phyloP scores from a whole-genome alignment of 1,139 yeast species.

The Yamadazyma membranifaciens region DNA sequence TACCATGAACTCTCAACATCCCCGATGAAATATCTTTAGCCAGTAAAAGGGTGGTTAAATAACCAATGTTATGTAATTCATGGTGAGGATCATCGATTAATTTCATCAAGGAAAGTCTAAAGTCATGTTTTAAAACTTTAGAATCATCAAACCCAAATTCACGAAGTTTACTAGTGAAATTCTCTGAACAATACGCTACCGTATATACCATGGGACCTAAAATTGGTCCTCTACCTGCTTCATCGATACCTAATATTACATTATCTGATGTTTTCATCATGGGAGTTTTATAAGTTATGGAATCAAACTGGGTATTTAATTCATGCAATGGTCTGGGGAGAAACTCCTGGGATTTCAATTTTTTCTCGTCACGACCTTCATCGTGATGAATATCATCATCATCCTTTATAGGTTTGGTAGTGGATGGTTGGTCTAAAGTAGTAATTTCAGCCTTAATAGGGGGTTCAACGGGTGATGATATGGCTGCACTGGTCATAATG shows the following conservation, averaged over 20 bases:
- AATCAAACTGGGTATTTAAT: constrained; percentile 25
- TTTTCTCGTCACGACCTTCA: not conserved
- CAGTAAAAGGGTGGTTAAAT: constrained; percentile 83
- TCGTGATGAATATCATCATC: not conserved
- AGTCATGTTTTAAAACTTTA: constrained; percentile 74
- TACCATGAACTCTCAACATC: constrained; percentile 65
- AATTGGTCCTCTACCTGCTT: constrained; percentile 98
- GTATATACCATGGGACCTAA: constrained; percentile 98
- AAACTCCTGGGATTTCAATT: constrained; percentile 18
- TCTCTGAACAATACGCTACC: constrained; percentile 66
- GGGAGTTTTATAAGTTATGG: constrained; percentile 36
- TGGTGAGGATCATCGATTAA: constrained; percentile 48
- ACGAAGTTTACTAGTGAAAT: constrained; percentile 51
- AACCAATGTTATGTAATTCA: constrained; percentile 65
- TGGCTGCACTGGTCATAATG: constrained; percentile 3
- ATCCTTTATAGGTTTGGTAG: not conserved
- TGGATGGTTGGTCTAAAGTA: too few relatives aligned
- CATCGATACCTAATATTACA: constrained; percentile 84
- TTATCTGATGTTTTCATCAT: constrained; percentile 26
- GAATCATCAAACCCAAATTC: constrained; percentile 89
- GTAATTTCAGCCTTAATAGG: too few relatives aligned
- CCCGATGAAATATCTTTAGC: constrained; percentile 87
- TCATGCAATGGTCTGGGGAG: constrained; percentile 32
- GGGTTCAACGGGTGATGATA: too few relatives aligned
- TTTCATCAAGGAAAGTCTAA: constrained; percentile 60